These are phyloP conservation scores for Collariella sp. DNA, from an alignment of 495 filamentous ascomycete genomes.

Conservation along the genomic window DNA sequence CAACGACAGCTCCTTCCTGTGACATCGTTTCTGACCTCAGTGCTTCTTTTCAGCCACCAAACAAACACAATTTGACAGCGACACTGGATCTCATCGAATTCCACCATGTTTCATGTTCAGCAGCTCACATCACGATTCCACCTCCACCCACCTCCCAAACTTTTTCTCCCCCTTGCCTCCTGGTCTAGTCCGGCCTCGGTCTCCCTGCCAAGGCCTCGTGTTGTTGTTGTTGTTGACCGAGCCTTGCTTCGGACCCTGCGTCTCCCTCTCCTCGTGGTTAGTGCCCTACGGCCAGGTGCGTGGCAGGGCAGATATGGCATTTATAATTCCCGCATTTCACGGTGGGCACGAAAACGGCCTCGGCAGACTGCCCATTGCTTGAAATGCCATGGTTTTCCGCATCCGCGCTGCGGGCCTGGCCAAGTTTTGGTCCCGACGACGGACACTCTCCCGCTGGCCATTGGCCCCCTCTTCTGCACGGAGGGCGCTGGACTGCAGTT, in stretches of 20 bases:
- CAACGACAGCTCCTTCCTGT: not conserved
- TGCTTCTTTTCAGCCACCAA: too few relatives aligned
- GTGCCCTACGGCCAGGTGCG: not conserved
- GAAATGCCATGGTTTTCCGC: not conserved
- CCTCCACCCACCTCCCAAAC: too few relatives aligned
- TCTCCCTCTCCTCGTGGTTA: too few relatives aligned
- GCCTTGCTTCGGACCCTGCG: too few relatives aligned
- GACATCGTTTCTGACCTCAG: not conserved
- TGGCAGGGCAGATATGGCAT: not conserved
- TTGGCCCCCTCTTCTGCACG: constrained; percentile 1
- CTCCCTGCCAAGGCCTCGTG: too few relatives aligned
- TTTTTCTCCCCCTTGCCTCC: too few relatives aligned
- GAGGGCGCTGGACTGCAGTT: not conserved
- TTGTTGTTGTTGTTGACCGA: too few relatives aligned
- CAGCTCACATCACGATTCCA: too few relatives aligned
- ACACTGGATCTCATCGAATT: not conserved
- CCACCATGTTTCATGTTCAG: not conserved
- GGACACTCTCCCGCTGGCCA: not conserved
- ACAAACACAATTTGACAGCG: not conserved
- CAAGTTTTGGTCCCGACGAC: not conserved
- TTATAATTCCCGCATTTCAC: not conserved
- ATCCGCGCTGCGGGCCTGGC: not conserved
- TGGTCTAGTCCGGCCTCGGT: too few relatives aligned
- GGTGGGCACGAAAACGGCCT: not conserved
- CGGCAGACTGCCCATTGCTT: too few relatives aligned